Evolutionary conservation across 495 filamentous ascomycete species (phyloP), one percentile per base, ranked within the genome.

Genomic region (Tirmania nivea): DNA sequence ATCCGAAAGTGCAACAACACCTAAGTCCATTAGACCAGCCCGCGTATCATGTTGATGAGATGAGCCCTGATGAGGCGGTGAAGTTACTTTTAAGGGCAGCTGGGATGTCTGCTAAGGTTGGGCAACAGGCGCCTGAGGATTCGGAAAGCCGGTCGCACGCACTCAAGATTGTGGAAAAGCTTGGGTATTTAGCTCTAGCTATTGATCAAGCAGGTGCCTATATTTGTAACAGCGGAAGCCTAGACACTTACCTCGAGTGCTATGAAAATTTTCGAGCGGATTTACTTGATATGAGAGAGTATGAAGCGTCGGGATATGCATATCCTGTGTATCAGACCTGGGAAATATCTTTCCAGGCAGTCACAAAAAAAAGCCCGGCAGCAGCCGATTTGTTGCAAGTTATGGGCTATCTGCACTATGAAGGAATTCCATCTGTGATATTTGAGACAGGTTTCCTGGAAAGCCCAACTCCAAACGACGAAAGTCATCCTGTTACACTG

Each of bases 191-290:
- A 16, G 49, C 57, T 35, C 49, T 59, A 19, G 55, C 49, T 9
- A 57, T 57, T 19, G 52, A 48, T 39, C 57, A 57, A 45, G 57
- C 57, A 6, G 55, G 57, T 35, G 55, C 55, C 21, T 55, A 54
- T 19, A 57, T 57, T 49, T 57, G 25, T 50, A 31, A 31, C 25
- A 31, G 7, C 25, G 25, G 25, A 31, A 5, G 35, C 4, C 17
- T 59, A 10, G 31, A 49, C 6, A 34, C 20, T 31, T 59, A 57
- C 49, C 35, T 59, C 3, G 16, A 34, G 10, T 2, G 35, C 11
- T 51, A 21, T 10, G 12, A 49, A 34, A 42, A 51, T 2, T 34
- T 16, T 2, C 52, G 35, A 34, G 51, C 53, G n/a, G 19, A 19
- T 6, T 16, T 59, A 20, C 25, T 59, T 2, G 11, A 25, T n/a